phyloP scores from a whole-genome alignment of 1,139 yeast genomes.

The Geotrichum europaeum region DNA sequence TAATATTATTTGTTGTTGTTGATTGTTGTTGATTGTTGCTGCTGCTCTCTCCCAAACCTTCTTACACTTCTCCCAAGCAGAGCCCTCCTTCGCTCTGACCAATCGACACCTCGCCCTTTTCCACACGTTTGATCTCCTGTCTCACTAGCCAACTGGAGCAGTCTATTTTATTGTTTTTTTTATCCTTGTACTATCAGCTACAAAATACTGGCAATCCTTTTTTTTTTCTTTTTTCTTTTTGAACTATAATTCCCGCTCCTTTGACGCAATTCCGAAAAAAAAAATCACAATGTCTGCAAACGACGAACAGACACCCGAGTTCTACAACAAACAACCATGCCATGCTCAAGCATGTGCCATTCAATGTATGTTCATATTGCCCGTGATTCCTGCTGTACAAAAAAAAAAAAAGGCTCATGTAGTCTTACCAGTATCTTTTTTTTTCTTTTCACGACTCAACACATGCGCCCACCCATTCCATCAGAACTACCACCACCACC shows the following conservation, averaged over 20 bases:
- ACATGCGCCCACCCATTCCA: too few species aligned
- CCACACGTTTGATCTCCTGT: neutral
- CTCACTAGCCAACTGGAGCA: too few species aligned
- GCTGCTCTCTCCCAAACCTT: neutral
- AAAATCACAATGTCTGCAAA: neutral
- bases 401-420: too few species aligned
- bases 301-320: neutral
- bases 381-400: neutral
- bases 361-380: constrained; percentile 39
- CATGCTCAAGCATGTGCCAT: constrained; percentile 60
- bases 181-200: neutral
- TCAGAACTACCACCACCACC: too few species aligned
- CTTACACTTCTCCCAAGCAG: neutral
- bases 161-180: too few species aligned
- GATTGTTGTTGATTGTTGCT: neutral
- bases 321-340: constrained; percentile 37
- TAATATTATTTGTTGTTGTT: too few species aligned
- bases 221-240: neutral
- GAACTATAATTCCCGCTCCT: too few species aligned
- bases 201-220: neutral
- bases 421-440: neutral
- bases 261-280: too few species aligned
- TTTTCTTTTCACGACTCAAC: neutral
- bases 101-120: neutral
- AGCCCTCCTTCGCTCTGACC: neutral